These are phyloP conservation scores for Candida wancherniae DNA, from an alignment of 805 yeast species.

Conservation along the genomic window DNA sequence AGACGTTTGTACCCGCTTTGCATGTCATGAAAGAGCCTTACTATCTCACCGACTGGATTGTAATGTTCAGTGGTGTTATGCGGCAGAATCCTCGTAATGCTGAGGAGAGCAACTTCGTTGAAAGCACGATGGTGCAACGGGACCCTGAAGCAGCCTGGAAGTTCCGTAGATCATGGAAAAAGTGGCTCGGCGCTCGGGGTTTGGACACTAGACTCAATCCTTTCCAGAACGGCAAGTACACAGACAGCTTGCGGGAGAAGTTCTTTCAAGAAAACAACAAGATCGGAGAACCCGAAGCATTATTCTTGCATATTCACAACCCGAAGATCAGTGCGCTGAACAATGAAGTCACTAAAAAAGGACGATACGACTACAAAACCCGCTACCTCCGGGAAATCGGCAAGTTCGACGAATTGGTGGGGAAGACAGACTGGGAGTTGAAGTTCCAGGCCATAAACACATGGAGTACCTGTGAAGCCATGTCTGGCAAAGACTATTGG, in stretches of 20 bases:
- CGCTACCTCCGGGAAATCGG: conserved; percentile 25
- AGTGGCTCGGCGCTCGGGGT: conserved; percentile 19
- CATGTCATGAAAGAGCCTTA: conserved; percentile 31
- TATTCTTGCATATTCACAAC: conserved; percentile 30
- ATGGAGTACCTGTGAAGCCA: conserved; percentile 28
- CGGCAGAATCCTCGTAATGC: conserved; percentile 4
- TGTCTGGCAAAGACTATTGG: conserved; percentile 23
- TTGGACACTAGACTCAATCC: conserved; percentile 30
- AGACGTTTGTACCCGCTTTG: conserved; percentile 36
- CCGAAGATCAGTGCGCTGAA: conserved; percentile 30
- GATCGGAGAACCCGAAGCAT: conserved; percentile 18
- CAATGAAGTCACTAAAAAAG: conserved; percentile 13
- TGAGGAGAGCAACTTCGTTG: conserved; percentile 16
- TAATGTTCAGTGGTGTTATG: conserved; percentile 14
- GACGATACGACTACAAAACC: conserved; percentile 17
- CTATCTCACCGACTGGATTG: conserved; percentile 19
- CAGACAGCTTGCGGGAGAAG: conserved; percentile 18
- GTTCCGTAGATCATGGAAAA: conserved; percentile 23
- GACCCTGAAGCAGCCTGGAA: conserved; percentile 22
- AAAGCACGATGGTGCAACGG: conserved; percentile 30
- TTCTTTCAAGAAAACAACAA: conserved; percentile 14
- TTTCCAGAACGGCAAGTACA: conserved; percentile 25
- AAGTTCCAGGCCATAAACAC: conserved; percentile 28
- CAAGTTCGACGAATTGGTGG: conserved; percentile 14
- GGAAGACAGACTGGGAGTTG: conserved; percentile 31